Conservation (phyloP, 2,329 filamentous ascomycete genomes). For the Alternaria rosae region DNA sequence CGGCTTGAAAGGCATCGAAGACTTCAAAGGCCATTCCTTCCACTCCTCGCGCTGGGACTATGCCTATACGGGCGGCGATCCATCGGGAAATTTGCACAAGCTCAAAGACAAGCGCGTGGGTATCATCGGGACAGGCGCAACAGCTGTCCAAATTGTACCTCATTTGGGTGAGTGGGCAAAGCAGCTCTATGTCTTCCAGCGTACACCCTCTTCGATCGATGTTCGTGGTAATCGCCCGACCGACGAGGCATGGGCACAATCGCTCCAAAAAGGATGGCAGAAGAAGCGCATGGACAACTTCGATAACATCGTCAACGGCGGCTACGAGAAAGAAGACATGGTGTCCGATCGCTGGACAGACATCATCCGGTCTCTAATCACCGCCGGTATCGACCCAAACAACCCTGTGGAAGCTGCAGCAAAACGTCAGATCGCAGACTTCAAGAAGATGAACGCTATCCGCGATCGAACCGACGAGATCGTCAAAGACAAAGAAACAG, state of each 20-base stretch:
- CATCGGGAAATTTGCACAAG: slow-evolving; percentile 37
- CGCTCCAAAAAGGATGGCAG: slow-evolving; percentile 54
- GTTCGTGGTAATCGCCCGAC: slow-evolving; percentile 41
- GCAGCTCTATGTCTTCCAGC: slow-evolving; percentile 64
- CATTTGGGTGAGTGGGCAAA: slow-evolving; percentile 56
- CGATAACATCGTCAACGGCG: slow-evolving; percentile 48
- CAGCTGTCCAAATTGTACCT: slow-evolving; percentile 47
- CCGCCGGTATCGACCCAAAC: slow-evolving; percentile 12
- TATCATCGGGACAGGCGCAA: slow-evolving; percentile 46
- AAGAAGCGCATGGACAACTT: slow-evolving; percentile 57
- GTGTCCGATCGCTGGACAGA: slow-evolving; percentile 61
- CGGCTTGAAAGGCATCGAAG: slow-evolving; percentile 30
- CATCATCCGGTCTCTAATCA: slow-evolving; percentile 27
- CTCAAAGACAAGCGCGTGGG: slow-evolving; percentile 47
- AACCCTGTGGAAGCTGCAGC: not conserved
- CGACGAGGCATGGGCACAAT: slow-evolving; percentile 20
- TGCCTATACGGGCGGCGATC: slow-evolving; percentile 33
- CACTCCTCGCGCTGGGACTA: slow-evolving; percentile 40
- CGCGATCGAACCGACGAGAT: slow-evolving; percentile 58
- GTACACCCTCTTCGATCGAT: slow-evolving; percentile 59
- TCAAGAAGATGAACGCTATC: slow-evolving; percentile 54
- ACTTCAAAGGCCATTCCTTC: slow-evolving; percentile 40
- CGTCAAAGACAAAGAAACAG: slow-evolving; percentile 62
- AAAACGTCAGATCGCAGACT: slow-evolving; percentile 23
- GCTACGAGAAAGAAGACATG: slow-evolving; percentile 47